phyloP scores from a whole-genome alignment of 2,329 filamentous ascomycete species.

The Chaetothyriales sp. region DNA sequence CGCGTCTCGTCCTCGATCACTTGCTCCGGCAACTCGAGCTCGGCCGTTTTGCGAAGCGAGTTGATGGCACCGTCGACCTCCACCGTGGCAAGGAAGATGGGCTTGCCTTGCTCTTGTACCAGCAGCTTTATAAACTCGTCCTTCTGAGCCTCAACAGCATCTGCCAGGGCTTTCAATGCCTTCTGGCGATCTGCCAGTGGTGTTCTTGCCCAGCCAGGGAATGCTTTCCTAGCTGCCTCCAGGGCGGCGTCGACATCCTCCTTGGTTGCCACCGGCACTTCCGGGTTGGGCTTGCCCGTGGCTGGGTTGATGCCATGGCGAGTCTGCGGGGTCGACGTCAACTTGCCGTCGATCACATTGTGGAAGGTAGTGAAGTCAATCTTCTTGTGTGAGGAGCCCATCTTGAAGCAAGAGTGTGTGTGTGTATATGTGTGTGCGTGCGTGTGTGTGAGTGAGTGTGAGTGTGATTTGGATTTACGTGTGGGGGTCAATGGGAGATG shows the following conservation, averaged over 20 bases:
- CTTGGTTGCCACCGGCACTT: conserved; percentile 35
- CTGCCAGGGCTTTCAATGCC: conserved; percentile 21
- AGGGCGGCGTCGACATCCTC: conserved; percentile 39
- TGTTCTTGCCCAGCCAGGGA: conserved; percentile 31
- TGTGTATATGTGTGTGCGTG: not conserved
- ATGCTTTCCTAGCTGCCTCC: conserved; percentile 32
- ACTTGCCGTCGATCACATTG: conserved; percentile 39
- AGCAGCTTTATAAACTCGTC: conserved; percentile 25
- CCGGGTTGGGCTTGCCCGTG: conserved; percentile 34
- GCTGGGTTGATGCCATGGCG: conserved; percentile 38
- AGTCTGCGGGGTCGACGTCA: conserved; percentile 29
- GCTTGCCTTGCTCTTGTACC: conserved; percentile 30
- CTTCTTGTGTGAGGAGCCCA: not conserved
- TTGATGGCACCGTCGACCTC: conserved; percentile 10
- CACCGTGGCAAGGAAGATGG: conserved; percentile 14
- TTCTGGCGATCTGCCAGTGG: conserved; percentile 22
- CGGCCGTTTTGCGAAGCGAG: conserved; percentile 10
- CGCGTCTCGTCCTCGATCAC: conserved; percentile 14
- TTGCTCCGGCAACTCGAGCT: conserved; percentile 13
- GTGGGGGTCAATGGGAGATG: no score
- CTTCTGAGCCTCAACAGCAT: conserved; percentile 23
- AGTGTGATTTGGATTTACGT: no score
- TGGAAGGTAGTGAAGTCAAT: conserved; percentile 30
- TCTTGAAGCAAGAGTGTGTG: not conserved
- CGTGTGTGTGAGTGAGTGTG: no score